phyloP scores from a whole-genome alignment of 202 grass and related monocot genomes.

The Dendrocalamus latiflorus region DNA sequence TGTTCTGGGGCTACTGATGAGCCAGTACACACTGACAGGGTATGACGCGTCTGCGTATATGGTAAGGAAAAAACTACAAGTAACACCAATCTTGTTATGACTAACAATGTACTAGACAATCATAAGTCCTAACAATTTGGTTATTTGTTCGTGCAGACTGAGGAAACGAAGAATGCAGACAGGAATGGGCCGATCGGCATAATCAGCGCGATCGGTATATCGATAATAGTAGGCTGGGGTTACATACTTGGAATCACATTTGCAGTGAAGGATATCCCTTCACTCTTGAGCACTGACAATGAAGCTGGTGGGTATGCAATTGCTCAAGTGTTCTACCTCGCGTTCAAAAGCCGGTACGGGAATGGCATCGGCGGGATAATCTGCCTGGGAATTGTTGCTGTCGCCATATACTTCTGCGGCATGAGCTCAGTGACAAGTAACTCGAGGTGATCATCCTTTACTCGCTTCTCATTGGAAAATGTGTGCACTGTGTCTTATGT shows the following conservation, averaged over 20 bases:
- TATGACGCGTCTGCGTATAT: slow-evolving; percentile 95
- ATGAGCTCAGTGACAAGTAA: slow-evolving; percentile 96
- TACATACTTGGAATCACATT: slow-evolving; percentile 92
- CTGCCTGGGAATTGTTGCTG: slow-evolving; percentile 71
- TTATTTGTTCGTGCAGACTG: slow-evolving; percentile 43
- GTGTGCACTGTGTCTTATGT: background rate
- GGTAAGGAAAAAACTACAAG: slow-evolving; percentile 32
- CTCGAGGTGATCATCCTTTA: slow-evolving; percentile 59
- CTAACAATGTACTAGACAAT: background rate
- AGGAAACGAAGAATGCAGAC: slow-evolving; percentile 86
- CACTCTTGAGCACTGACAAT: slow-evolving; percentile 57
- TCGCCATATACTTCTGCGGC: slow-evolving; percentile 90
- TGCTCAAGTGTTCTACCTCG: slow-evolving; percentile 84
- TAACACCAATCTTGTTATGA: background rate
- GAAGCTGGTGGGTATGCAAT: slow-evolving; percentile 88
- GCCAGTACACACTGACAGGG: slow-evolving; percentile 82
- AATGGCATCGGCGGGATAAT: slow-evolving; percentile 67
- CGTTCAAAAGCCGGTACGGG: slow-evolving; percentile 79
- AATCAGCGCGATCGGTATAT: slow-evolving; percentile 77
- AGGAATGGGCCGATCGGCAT: slow-evolving; percentile 88
- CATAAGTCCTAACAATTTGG: background rate
- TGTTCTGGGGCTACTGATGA: slow-evolving; percentile 84
- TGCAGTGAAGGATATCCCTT: slow-evolving; percentile 62
- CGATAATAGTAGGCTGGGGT: slow-evolving; percentile 75
- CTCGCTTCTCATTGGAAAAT: background rate